phyloP scores from a whole-genome alignment of 805 yeast genomes.

The Dipodascus albidus region DNA sequence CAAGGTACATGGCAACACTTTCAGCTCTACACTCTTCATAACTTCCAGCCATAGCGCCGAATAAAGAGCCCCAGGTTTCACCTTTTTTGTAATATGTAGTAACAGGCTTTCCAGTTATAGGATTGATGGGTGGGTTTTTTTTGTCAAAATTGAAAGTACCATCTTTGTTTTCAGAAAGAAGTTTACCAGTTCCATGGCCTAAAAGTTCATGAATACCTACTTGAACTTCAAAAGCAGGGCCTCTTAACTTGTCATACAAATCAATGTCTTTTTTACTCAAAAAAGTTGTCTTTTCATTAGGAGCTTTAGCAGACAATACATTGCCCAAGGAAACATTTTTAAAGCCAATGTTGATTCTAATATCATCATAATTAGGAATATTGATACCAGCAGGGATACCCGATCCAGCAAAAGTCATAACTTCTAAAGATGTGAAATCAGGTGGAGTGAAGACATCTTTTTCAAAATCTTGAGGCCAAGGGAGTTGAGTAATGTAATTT shows the following conservation, averaged over 20 bases:
- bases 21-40: slow-evolving; percentile 93
- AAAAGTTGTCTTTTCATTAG: slow-evolving; percentile 58
- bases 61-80: slow-evolving; percentile 84
- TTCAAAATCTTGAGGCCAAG: slow-evolving; percentile 70
- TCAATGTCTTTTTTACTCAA: slow-evolving; percentile 41
- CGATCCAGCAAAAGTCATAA: slow-evolving; percentile 77
- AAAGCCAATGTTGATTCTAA: slow-evolving; percentile 72
- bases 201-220: slow-evolving; percentile 87
- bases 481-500: slow-evolving; percentile 50
- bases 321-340: slow-evolving; percentile 86
- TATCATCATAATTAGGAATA: slow-evolving; percentile 87
- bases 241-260: slow-evolving; percentile 57
- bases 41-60: slow-evolving; percentile 74
- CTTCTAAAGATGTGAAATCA: slow-evolving; percentile 84
- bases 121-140: slow-evolving; percentile 47
- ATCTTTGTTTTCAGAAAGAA: slow-evolving; percentile 47
- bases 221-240: slow-evolving; percentile 82
- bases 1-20: slow-evolving; percentile 71
- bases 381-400: slow-evolving; percentile 92
- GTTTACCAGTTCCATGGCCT: slow-evolving; percentile 88
- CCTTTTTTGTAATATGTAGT: slow-evolving; percentile 63
- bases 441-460: slow-evolving; percentile 85
- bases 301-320: slow-evolving; percentile 64
- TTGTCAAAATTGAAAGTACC: slow-evolving; percentile 65
- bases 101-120: slow-evolving; percentile 47